Percentiles rank a stretch among this genome's conserved stretches.
phyloP scores from a whole-genome alignment of 148 eudicot genomes.

The Pouteria glomerata region DNA sequence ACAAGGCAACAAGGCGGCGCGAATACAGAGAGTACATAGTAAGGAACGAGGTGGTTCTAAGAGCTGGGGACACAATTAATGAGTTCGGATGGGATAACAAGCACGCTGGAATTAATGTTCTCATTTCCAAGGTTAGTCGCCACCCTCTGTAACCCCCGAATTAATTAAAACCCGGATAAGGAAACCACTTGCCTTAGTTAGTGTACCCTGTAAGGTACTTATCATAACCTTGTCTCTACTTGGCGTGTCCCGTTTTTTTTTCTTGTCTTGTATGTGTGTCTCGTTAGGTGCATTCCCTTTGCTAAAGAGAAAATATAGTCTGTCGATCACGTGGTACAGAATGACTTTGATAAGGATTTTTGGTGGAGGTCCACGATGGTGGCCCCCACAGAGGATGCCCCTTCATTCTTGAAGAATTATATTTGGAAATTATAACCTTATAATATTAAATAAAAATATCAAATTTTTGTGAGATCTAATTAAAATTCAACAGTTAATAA shows the following conservation, averaged over 20 bases:
- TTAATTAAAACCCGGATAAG: slow-evolving; percentile 5
- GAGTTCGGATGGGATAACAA: slow-evolving; percentile 99
- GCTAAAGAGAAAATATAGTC: not conserved
- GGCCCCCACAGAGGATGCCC: slow-evolving; percentile 19
- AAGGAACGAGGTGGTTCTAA: slow-evolving; percentile 68
- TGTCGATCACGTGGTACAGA: slow-evolving; percentile 51
- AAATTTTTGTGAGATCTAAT: too few species aligned
- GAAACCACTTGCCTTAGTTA: not conserved
- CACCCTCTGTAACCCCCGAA: not conserved
- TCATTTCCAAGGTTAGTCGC: slow-evolving; percentile 80
- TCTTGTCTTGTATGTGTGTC: slow-evolving; percentile 15
- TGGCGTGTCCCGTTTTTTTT: slow-evolving; percentile 22
- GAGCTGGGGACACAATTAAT: slow-evolving; percentile 79
- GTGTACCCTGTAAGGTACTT: not conserved
- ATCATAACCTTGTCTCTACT: slow-evolving; percentile 8
- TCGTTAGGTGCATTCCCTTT: not conserved
- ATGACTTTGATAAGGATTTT: slow-evolving; percentile 13
- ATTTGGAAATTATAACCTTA: too few species aligned
- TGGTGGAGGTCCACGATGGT: slow-evolving; percentile 2
- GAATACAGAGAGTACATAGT: slow-evolving; percentile 80
- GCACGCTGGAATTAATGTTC: slow-evolving; percentile 92
- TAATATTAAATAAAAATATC: too few species aligned
- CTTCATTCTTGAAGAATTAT: too few species aligned
- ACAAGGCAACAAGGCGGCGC: slow-evolving; percentile 82
- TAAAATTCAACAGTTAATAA: too few species aligned